Conservation (phyloP, 805 yeast species). For the Cyberlindnera galapagoensis region DNA sequence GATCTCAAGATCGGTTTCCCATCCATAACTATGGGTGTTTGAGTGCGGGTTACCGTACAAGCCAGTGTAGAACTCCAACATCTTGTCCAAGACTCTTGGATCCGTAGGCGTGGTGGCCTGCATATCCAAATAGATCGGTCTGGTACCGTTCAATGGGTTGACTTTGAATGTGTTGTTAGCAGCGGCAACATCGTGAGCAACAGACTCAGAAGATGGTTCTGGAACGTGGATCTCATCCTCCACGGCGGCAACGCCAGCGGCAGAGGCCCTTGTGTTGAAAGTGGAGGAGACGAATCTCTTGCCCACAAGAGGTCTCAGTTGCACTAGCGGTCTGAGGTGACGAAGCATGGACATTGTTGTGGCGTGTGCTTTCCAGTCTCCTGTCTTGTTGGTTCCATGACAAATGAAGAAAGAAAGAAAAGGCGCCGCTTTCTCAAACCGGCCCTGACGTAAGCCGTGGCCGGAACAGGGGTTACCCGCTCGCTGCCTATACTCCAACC, state of each 20-base stretch:
- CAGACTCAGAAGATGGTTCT: slow-evolving; percentile 15
- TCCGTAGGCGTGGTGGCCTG: slow-evolving; percentile 99
- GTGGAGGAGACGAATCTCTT: slow-evolving; percentile 1
- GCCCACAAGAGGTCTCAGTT: background rate
- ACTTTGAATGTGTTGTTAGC: slow-evolving; percentile 33
- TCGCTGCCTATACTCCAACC: no score
- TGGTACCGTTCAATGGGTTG: slow-evolving; percentile 47
- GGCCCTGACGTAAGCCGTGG: no score
- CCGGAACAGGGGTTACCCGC: no score
- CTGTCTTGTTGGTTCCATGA: no score
- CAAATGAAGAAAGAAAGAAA: no score
- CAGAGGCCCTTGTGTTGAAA: background rate
- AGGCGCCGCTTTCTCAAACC: no score
- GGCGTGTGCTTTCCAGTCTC: no score
- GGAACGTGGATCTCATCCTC: no score
- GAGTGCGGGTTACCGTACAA: slow-evolving; percentile 97
- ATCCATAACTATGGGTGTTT: slow-evolving; percentile 93
- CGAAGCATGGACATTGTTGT: no score
- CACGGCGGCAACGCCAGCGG: slow-evolving; percentile 2
- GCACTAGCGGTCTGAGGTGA: no score
- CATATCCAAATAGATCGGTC: slow-evolving; percentile 95
- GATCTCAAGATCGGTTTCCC: slow-evolving; percentile 95
- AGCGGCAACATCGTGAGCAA: slow-evolving; percentile 18
- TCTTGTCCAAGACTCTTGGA: slow-evolving; percentile 88
- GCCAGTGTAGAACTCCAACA: slow-evolving; percentile 84